phyloP scores from a whole-genome alignment of 179 eudicot species.

The Spergularia azorica region DNA sequence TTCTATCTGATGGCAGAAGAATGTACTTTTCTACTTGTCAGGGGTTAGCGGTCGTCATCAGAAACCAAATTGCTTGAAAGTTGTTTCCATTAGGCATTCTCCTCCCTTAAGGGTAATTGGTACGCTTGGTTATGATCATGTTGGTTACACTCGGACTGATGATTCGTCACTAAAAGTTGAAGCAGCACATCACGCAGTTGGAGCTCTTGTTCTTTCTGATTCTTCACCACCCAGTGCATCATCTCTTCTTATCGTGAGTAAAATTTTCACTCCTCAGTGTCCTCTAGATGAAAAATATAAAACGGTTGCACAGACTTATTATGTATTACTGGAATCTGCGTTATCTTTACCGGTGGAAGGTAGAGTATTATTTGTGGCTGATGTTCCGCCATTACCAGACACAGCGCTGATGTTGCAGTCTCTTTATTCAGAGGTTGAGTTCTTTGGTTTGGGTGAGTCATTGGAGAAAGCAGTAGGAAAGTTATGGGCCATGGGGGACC shows the following conservation, averaged over 20 bases:
- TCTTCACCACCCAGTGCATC: constrained; percentile 87
- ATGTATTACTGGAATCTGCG: constrained; percentile 86
- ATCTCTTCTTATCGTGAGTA: constrained; percentile 80
- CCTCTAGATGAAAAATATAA: constrained; percentile 61
- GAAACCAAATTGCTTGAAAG: constrained; percentile 84
- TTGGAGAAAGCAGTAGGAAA: constrained; percentile 68
- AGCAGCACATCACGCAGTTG: constrained; percentile 77
- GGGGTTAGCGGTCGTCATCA: constrained; percentile 56
- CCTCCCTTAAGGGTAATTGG: constrained; percentile 90
- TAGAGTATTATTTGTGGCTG: constrained; percentile 90
- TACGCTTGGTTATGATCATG: constrained; percentile 75
- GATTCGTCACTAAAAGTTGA: constrained; percentile 89
- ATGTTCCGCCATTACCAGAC: constrained; percentile 76
- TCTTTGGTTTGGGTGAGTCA: constrained; percentile 62
- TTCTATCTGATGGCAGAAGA: constrained; percentile 95
- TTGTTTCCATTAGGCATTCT: constrained; percentile 82
- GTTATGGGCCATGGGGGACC: constrained; percentile 96
- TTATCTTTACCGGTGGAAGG: constrained; percentile 94
- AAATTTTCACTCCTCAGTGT: constrained; percentile 74
- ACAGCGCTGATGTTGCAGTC: constrained; percentile 76
- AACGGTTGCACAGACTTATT: constrained; percentile 63
- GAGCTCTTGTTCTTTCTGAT: constrained; percentile 93
- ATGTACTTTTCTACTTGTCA: constrained; percentile 84
- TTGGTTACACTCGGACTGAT: constrained; percentile 77
- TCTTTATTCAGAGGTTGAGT: constrained; percentile 77